Conservation (phyloP, 768 basidiomycete species). For the Kwoniella dendrophila region DNA sequence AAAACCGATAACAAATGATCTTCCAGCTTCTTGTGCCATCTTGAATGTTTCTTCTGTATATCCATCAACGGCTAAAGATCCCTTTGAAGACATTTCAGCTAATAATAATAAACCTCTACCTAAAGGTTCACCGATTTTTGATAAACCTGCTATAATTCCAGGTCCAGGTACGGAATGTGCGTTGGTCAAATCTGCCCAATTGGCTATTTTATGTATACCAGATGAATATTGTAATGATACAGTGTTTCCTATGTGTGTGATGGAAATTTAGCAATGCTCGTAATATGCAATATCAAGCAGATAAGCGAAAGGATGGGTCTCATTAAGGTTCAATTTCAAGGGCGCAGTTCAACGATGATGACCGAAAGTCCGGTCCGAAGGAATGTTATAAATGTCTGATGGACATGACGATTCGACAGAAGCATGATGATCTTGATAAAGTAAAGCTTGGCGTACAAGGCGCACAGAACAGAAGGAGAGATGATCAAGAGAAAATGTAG, state of each 20-base stretch:
- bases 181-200: conserved; percentile 96
- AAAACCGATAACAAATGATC: conserved; percentile 90
- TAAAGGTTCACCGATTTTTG: conserved; percentile 79
- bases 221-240: conserved; percentile 91
- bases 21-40: conserved; percentile 78
- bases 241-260: conserved; percentile 75
- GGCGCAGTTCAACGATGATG: no score
- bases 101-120: conserved; percentile 85
- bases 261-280: not conserved
- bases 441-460: no score
- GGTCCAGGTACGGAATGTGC: conserved; percentile 97
- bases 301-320: not conserved
- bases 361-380: no score
- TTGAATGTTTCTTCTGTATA: conserved; percentile 83
- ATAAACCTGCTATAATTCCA: conserved; percentile 85
- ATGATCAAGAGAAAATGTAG: no score
- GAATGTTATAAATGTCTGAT: no score
- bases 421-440: no score
- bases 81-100: conserved; percentile 93
- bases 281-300: no score
- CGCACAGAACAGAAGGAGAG: no score
- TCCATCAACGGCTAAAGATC: conserved; percentile 75
- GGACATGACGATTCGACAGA: no score
- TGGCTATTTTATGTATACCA: conserved; percentile 88
- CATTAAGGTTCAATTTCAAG: not conserved